Evolutionary conservation across 371 early-diverging fungal species (phyloP), one percentile per base, ranked within the genome.

Genomic region (Mortierella sp.): DNA sequence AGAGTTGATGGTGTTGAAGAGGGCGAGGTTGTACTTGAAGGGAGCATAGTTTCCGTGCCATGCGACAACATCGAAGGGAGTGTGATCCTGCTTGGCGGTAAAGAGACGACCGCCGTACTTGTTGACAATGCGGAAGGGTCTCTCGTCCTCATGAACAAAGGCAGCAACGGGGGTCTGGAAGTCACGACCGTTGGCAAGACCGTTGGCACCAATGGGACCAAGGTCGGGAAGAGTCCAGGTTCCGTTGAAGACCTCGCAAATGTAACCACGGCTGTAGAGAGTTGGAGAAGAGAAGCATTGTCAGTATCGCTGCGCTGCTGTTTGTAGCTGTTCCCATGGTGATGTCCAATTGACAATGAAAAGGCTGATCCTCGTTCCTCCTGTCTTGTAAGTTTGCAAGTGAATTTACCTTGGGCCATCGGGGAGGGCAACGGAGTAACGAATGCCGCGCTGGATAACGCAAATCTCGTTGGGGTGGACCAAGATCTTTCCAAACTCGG

Each of bases 31-130:
- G 87, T 99, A 98, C 89, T 98, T 98, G 92, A 92, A 98, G 1
- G 99, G 99, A 5, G 94, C 96, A 88, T 98, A 98, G 91, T 98
- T 98, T 55, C 99, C 98, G 86, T 98, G 98, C 98, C 99, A 99
- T 8, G 98, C 98, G 44, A 98, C 98, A 0, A 98, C 98, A 88
- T 98, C 97, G 82, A 96, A 99, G 2, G 98, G 97, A 24, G 96
- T 94, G 86, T 98, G 98, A 50, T 90, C 79, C 90, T 96, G 97
- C 69, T 89, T 78, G 16, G 95, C 93, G 21, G 79, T 74, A 88
- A 96, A 97, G 44, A 97, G 82, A 73, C 92, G 88, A 40, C 97
- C 96, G 31, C 94, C 95, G 88, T 93, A 98, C 89, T 98, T 99
- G 81, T 92, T 93, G 53, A 96, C 76, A 34, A 98, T 93, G 14